Conservation (phyloP, 352 stramenopile genomes). For the Globisporangium perplexum region DNA sequence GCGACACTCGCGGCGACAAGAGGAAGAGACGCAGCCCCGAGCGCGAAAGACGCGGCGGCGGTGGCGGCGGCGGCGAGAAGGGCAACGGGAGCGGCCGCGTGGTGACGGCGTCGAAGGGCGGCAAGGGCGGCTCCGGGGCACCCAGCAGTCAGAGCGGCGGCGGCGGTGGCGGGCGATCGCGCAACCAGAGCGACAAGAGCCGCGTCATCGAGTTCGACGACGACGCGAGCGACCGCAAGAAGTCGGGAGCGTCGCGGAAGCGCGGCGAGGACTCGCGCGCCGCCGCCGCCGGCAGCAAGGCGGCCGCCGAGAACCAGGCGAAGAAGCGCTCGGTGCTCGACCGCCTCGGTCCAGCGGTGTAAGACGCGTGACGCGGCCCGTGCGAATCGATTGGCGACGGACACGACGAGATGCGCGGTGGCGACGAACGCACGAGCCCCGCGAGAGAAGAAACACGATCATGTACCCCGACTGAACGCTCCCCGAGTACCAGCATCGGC, state of each 20-base stretch:
- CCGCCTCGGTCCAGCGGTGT: constrained; percentile 70
- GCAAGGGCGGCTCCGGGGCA: not conserved
- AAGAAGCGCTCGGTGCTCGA: constrained; percentile 86
- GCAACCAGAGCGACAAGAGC: constrained; percentile 24
- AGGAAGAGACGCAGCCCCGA: constrained; percentile 23
- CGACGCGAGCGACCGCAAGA: constrained; percentile 28
- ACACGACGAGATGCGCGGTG: too few species aligned
- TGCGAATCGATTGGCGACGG: too few species aligned
- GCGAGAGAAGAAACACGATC: too few species aligned
- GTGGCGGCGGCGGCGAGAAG: constrained; percentile 11
- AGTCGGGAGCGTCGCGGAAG: constrained; percentile 11
- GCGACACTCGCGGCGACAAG: constrained; percentile 12
- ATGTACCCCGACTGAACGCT: too few species aligned
- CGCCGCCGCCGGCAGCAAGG: constrained; percentile 34
- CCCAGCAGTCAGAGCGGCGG: constrained; percentile 8
- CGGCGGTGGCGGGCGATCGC: constrained; percentile 17
- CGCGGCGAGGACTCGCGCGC: constrained; percentile 22
- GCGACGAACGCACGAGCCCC: too few species aligned
- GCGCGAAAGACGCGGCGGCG: constrained; percentile 4
- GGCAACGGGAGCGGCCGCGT: constrained; percentile 32
- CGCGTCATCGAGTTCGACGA: constrained; percentile 56
- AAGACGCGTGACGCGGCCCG: too few species aligned
- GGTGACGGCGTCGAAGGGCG: constrained; percentile 36
- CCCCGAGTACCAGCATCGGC: too few species aligned
- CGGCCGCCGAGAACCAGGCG: constrained; percentile 43